Conservation (phyloP, 2,329 filamentous ascomycete genomes). For the Seiridium cupressi region DNA sequence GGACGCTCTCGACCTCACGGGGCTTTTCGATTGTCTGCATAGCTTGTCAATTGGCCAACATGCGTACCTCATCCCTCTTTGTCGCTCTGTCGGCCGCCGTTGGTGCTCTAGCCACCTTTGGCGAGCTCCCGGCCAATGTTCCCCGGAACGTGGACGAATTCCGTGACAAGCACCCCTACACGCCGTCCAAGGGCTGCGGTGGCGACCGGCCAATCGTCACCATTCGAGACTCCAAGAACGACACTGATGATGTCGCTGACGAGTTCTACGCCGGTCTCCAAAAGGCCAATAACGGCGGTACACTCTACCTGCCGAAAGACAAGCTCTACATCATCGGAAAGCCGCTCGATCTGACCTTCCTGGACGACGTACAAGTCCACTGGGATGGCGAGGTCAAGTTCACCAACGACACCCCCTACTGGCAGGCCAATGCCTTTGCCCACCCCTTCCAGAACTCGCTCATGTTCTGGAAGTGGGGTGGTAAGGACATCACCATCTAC, state of each 20-base stretch:
- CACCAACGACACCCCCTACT: conserved; percentile 41
- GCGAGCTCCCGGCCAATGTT: conserved; percentile 28
- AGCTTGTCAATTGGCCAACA: conserved; percentile 10
- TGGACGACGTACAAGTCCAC: conserved; percentile 56
- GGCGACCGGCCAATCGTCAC: conserved; percentile 34
- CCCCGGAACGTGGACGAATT: conserved; percentile 36
- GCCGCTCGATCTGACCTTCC: conserved; percentile 56
- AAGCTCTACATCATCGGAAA: conserved; percentile 58
- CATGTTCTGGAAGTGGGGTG: conserved; percentile 64
- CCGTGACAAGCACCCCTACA: conserved; percentile 35
- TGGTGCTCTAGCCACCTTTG: conserved; percentile 17
- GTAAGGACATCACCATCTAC: conserved; percentile 58
- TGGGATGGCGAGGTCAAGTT: conserved; percentile 56
- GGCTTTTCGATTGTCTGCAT: not conserved
- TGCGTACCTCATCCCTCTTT: conserved; percentile 21
- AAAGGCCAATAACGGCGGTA: conserved; percentile 57
- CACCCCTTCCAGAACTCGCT: conserved; percentile 49
- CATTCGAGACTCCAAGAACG: conserved; percentile 50
- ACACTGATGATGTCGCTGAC: conserved; percentile 54
- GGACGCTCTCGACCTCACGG: not conserved
- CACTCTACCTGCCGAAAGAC: conserved; percentile 50
- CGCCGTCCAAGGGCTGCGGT: conserved; percentile 15
- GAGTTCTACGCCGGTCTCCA: conserved; percentile 54
- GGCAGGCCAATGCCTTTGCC: conserved; percentile 38
- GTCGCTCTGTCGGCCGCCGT: conserved; percentile 19